phyloP scores from a whole-genome alignment of 2,329 filamentous ascomycete genomes.

The Xylariomycetidae sp. region DNA sequence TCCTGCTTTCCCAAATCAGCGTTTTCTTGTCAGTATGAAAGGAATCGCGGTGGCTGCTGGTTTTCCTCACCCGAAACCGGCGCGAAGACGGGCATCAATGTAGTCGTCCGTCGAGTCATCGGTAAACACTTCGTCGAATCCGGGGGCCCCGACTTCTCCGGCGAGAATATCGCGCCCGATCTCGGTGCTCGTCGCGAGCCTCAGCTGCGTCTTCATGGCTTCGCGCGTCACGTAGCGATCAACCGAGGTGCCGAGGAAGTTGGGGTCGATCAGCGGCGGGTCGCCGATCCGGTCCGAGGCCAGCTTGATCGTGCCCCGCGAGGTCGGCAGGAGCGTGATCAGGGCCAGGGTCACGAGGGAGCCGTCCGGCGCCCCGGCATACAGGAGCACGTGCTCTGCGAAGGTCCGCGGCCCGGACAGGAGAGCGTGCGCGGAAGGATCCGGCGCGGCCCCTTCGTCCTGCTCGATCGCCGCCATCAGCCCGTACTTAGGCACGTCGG shows the following conservation, averaged over 20 bases:
- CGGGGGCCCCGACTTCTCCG: constrained; percentile 16
- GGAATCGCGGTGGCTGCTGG: constrained; percentile 5
- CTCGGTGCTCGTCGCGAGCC: constrained; percentile 15
- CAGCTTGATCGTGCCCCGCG: constrained; percentile 22
- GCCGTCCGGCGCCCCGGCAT: constrained; percentile 7
- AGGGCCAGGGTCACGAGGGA: constrained; percentile 11
- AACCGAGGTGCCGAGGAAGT: constrained; percentile 24
- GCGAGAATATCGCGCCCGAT: constrained; percentile 22
- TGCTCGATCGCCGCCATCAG: constrained; percentile 27
- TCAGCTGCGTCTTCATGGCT: constrained; percentile 18
- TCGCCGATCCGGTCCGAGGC: constrained; percentile 11
- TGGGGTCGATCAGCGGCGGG: constrained; percentile 21
- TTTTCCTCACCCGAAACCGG: constrained; percentile 15
- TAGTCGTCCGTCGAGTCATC: constrained; percentile 10
- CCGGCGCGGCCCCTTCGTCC: constrained; percentile 28
- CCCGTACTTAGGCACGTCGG: constrained; percentile 20
- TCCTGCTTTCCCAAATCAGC: constrained; percentile 4
- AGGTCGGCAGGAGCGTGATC: constrained; percentile 20
- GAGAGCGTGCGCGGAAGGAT: constrained; percentile 27
- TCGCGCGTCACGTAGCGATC: constrained; percentile 27
- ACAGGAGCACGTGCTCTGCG: constrained; percentile 10
- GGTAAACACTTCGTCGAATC: constrained; percentile 9
- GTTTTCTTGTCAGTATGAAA: background rate
- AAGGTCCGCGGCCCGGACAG: constrained; percentile 16
- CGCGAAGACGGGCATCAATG: constrained; percentile 9